phyloP scores from a whole-genome alignment of 2,329 filamentous ascomycete species.

The Sporothrix dimorphospora region DNA sequence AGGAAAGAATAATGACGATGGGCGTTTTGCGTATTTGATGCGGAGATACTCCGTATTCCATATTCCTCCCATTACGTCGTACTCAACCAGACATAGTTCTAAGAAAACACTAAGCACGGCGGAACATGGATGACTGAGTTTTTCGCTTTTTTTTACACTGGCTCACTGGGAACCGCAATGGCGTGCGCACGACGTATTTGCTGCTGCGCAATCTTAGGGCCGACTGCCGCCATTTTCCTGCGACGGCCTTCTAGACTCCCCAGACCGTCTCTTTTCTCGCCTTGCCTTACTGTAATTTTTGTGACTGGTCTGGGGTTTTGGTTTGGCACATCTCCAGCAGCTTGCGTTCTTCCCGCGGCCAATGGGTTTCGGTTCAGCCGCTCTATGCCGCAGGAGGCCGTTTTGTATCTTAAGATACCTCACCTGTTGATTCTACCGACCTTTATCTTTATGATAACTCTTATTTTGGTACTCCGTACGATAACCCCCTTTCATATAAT shows the following conservation, averaged over 20 bases:
- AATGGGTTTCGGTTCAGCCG: background rate
- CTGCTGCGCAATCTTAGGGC: slow-evolving; percentile 21
- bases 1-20: background rate
- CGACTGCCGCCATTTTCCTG: slow-evolving; percentile 22
- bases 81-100: no score
- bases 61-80: no score
- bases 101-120: background rate
- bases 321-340: background rate
- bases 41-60: slow-evolving; percentile 6
- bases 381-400: background rate
- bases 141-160: background rate
- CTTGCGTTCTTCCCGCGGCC: background rate
- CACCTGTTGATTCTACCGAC: background rate
- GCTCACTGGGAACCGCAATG: slow-evolving; percentile 7
- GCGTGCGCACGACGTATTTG: slow-evolving; percentile 15
- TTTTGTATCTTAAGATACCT: background rate
- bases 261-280: slow-evolving; percentile 1
- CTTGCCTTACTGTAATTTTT: background rate
- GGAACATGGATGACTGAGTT: background rate
- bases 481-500: no score
- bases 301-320: background rate
- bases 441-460: background rate
- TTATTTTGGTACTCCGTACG: no score
- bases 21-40: background rate
- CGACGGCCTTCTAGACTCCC: background rate